Base-by-base conservation (phyloP, 768 basidiomycete genomes). In the Coprinopsis strossmayeri region DNA sequence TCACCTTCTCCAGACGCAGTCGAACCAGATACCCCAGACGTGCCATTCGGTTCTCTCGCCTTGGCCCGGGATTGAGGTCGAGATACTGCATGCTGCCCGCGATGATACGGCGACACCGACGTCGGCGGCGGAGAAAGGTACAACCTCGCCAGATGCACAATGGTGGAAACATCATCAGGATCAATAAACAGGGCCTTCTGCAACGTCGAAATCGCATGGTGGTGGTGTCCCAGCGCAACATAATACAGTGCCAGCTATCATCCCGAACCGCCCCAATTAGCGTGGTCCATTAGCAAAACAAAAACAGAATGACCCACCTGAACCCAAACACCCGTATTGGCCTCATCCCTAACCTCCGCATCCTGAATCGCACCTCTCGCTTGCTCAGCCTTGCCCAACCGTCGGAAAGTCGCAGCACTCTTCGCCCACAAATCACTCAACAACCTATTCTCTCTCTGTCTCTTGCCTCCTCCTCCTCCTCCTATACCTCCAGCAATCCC, bases 301-400 rank as follows among this genome's bases (percentile, higher is more conserved):
- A 43, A 26, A 34, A 2, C 21, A 18, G 5, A 35, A 41, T 1
- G 11, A 45, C 78, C 48, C 55, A 95, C 91, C 78, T 97, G 94
- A 4, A 95, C 86, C 93, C 93, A 97, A 13, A 98, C 91, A 23
- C 80, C 83, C 2, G 90, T 81, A 62, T 95, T 93, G 21, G 78
- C 76, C 54, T 90, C 85, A 60, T 95, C 91, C 54, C 79, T 74
- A 2, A 86, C 82, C 62, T 99, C 95, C 0, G 95, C 96, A 65
- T 99, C 95, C 61, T 92, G 91, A 38, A 98, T 92, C 1, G 95
- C 85, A 10, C 82, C 94, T 44, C 82, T 81, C 0, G 89, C 84
- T 57, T 97, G 91, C 50, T 96, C 94, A 46, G 90, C 77, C 68
- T 92, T 92, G 10, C 90, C 90, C 47, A 87, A 69, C 51, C 96